Evolutionary conservation across 2,329 filamentous ascomycete species (phyloP), one percentile per base, ranked within the genome.

Genomic region (Pestalotiopsis sp.): DNA sequence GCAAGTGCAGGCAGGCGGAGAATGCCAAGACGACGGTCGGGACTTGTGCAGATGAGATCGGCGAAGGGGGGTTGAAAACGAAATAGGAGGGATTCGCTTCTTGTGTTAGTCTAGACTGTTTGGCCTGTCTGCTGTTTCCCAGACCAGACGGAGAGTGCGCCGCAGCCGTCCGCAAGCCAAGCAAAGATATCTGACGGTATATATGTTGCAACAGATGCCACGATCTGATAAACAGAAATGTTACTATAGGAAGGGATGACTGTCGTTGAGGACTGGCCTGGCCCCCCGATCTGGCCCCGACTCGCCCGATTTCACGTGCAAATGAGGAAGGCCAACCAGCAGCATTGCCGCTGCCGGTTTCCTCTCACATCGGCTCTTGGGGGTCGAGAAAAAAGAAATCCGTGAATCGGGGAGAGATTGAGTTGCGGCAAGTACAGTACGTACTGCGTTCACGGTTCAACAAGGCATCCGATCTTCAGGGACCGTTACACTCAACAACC

Each of bases 171-270:
- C 45, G 45, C 20, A 49, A 52, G 17, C 45, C 20, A 17, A n/a
- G 17, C 20, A 52, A 52, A 52, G 17, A 38, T 62, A 62, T 39
- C 4, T 14, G n/a, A 39, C 59, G 59, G 59, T 62, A 62, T 62
- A 62, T 62, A 62, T 20, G 59, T 62, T 39, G 17, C 59, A 62
- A 39, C 31, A 62, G 59, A 59, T 62, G 59, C 17, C 13, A 62
- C 59, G 31, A 39, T 62, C 59, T 62, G 59, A 62, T 62, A 59
- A 20, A 14, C 59, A 17, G 5, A 36, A 31, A 20, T 62, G 59
- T 5, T 3, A 62, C 59, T 62, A 20, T 62, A 62, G 31, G n/a
- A 20, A 38, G 31, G 59, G n/a, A n/a, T 36, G 9, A 11, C 38
- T n/a, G 11, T 14, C 23, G 23, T 14, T 62, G 25, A 36, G 13